Base-by-base conservation (phyloP, 1,284 basidiomycete genomes). In the Trichosporon asahii region DNA sequence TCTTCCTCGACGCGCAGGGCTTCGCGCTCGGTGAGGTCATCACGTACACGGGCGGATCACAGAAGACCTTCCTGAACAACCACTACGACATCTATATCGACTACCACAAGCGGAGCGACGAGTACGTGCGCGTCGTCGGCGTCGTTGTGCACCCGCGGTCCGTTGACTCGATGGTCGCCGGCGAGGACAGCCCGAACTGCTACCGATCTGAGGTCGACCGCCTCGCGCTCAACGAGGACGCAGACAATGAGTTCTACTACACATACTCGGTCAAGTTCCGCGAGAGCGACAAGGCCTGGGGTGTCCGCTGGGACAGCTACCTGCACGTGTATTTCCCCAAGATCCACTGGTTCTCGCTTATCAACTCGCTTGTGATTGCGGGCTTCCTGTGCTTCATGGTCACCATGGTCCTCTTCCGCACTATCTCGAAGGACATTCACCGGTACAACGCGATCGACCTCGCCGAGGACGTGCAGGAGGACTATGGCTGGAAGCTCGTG, bases 371-470 rank as follows among this genome's bases (percentile, higher is more conserved):
- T 35, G 90, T 95, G 72, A 93, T 97, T 72, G 93, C 91, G 35
- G 86, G 93, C 60, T 94, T 98, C 87, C 88, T 98, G 8, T 94
- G 92, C 76, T 88, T 90, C 67, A 78, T 98, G 93, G 95, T 98
- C 46, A 91, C 89, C 61, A 92, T 95, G 89, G 90, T 98, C 71
- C 88, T 99, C 21, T 85, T 91, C 72, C 89, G 94, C 67, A 94
- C 90, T 44, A 91, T 98, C 60, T 89, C 91, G 46, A 90, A 93
- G 79, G 96, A 99, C 85, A 96, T 98, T 73, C 90, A 89, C 67
- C 89, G 95, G n/a, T 99, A 98, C 85, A 97, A 98, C 78, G 92
- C 93, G 8, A 92, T 96, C 74, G 95, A 98, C 82, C 85, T 96
- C 37, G 92, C 90, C 75, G 95, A 98, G 82, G 95, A 98, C 76